These are phyloP conservation scores for Syncephalastrum sp. DNA, from an alignment of 371 early-diverging fungal species.

Conservation along the genomic window DNA sequence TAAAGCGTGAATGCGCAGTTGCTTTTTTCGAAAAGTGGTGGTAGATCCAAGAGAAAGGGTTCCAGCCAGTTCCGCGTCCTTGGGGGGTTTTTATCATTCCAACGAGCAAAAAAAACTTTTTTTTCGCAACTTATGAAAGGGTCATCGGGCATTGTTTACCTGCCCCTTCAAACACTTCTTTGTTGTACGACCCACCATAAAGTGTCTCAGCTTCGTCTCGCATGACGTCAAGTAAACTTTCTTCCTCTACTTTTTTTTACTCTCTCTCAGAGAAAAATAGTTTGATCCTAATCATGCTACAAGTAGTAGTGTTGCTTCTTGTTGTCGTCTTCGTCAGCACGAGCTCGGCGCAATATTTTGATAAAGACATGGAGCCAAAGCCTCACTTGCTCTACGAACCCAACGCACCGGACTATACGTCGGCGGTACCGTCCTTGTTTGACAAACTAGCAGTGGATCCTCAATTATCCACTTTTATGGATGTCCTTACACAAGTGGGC, in stretches of 20 bases:
- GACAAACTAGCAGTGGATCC: conserved; percentile 46
- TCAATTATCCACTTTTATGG: conserved; percentile 44
- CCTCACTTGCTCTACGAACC: conserved; percentile 36
- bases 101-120: conserved; percentile 11
- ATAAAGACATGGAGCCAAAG: conserved; percentile 2
- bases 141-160: conserved; percentile 31
- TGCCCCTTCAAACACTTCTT: conserved; percentile 25
- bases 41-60: conserved; percentile 7
- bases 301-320: not conserved
- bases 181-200: conserved; percentile 13
- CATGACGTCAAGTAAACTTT: conserved; percentile 19
- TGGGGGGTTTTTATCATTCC: conserved; percentile 9
- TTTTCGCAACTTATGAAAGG: not conserved
- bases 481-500: conserved; percentile 36
- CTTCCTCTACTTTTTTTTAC: conserved; percentile 7
- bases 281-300: too few species aligned
- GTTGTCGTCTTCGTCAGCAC: not conserved
- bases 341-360: not conserved
- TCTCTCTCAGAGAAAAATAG: not conserved
- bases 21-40: conserved; percentile 3
- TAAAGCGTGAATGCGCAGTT: too few species aligned
- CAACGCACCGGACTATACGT: conserved; percentile 34
- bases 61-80: conserved; percentile 7
- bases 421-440: conserved; percentile 37
- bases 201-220: conserved; percentile 11